phyloP scores from a whole-genome alignment of 163 green algal species.

The Coccomyxa subellipsoidea region DNA sequence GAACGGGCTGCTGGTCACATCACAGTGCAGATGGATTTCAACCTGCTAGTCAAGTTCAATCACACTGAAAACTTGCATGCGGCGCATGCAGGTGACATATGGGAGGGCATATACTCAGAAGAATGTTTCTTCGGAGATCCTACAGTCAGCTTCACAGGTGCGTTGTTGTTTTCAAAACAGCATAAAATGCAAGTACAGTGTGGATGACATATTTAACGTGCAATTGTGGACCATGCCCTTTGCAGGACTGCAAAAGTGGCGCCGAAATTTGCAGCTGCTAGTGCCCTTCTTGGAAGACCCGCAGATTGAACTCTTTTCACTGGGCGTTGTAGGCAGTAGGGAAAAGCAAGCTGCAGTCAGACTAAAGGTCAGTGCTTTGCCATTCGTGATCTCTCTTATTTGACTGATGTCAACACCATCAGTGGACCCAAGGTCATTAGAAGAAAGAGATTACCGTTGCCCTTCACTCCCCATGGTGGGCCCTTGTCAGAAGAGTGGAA shows the following conservation, averaged over 20 bases:
- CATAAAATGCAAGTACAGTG: not conserved
- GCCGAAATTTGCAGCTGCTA: not conserved
- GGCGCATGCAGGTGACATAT: constrained; percentile 5
- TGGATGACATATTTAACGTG: not conserved
- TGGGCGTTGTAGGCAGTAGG: not conserved
- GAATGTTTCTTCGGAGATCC: not conserved
- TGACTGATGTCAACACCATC: no score
- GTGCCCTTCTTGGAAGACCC: constrained; percentile 1
- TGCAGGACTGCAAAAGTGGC: constrained; percentile 4
- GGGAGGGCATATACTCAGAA: constrained; percentile 1
- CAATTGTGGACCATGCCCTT: not conserved
- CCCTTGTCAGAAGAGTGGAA: no score
- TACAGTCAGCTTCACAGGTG: constrained; percentile 4
- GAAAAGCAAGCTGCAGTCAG: not conserved
- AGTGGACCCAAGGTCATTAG: no score
- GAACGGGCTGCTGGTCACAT: not conserved
- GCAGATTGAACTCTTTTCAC: not conserved
- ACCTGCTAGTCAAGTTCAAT: no score
- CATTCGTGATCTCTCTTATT: no score
- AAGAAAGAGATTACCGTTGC: no score
- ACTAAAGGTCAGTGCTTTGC: no score
- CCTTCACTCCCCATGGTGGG: no score
- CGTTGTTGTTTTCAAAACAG: not conserved
- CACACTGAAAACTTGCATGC: no score
- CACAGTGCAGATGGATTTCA: no score